Percentiles rank a stretch among this genome's conserved stretches.
phyloP scores from a whole-genome alignment of 805 yeast genomes.

The Suhomyces vadensis region DNA sequence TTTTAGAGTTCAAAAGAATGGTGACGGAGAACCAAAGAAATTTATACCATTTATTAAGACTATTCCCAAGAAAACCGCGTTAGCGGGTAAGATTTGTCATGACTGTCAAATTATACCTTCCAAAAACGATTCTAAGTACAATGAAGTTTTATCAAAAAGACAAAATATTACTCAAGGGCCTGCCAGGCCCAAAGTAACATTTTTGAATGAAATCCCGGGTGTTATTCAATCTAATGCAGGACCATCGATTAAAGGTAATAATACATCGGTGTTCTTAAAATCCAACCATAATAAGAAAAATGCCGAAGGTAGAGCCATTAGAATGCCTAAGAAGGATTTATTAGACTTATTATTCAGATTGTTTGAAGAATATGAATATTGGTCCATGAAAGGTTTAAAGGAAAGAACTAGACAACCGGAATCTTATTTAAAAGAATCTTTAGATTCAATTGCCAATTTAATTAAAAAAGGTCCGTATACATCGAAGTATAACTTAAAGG shows the following conservation, averaged over 20 bases:
- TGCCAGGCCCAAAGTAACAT: constrained; percentile 62
- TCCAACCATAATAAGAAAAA: constrained; percentile 40
- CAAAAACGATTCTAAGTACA: constrained; percentile 67
- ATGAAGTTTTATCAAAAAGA: constrained; percentile 54
- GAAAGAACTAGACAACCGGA: constrained; percentile 97
- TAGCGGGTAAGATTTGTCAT: constrained; percentile 86
- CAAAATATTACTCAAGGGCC: constrained; percentile 53
- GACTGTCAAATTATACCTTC: constrained; percentile 90
- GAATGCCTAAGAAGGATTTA: constrained; percentile 91
- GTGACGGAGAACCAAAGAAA: constrained; percentile 29
- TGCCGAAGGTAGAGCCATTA: constrained; percentile 80
- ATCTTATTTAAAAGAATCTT: constrained; percentile 82
- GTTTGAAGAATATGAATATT: constrained; percentile 93
- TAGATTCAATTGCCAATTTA: constrained; percentile 85
- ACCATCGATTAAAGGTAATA: constrained; percentile 69
- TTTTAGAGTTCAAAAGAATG: constrained; percentile 35
- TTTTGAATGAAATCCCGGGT: constrained; percentile 80
- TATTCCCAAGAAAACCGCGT: constrained; percentile 82
- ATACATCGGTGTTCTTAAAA: constrained; percentile 67
- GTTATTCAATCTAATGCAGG: constrained; percentile 85
- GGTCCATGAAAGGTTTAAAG: constrained; percentile 92
- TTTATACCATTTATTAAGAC: constrained; percentile 82
- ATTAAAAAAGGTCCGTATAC: constrained; percentile 97
- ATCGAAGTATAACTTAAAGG: constrained; percentile 83
- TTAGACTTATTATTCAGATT: constrained; percentile 84